Evolutionary conservation across 352 stramenopile genomes (phyloP).

Genomic region (Phytopythium oedochilum): DNA sequence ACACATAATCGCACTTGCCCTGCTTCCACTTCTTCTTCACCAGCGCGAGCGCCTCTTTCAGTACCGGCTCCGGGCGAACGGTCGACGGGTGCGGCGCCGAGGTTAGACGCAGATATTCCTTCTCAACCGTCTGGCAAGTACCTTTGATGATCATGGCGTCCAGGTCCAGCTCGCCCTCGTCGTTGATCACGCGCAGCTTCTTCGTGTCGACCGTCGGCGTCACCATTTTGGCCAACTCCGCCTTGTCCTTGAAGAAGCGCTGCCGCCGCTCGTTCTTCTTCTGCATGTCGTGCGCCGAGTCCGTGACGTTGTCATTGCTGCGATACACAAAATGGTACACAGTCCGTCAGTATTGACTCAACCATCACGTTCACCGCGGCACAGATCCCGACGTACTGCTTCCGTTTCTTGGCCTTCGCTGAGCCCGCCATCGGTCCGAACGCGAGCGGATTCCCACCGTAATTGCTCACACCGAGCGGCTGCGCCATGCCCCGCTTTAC

Average conservation of each 20-base stretch:
- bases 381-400: slow-evolving; percentile 33
- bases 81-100: slow-evolving; percentile 92
- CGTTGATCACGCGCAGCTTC: slow-evolving; percentile 69
- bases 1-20: slow-evolving; percentile 88
- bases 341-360: neutral
- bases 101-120: slow-evolving; percentile 98
- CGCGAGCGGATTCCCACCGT: slow-evolving; percentile 5
- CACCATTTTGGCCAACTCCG: slow-evolving; percentile 54
- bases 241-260: slow-evolving; percentile 72
- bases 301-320: slow-evolving; percentile 15
- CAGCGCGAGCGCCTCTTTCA: slow-evolving; percentile 86
- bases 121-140: slow-evolving; percentile 94
- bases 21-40: slow-evolving; percentile 88
- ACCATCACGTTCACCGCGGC: neutral
- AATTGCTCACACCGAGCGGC: slow-evolving; percentile 1
- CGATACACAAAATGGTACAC: neutral
- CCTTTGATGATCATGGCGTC: slow-evolving; percentile 92
- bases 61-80: slow-evolving; percentile 91
- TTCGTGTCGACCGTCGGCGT: slow-evolving; percentile 64
- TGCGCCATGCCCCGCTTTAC: slow-evolving; percentile 1
- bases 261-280: slow-evolving; percentile 75
- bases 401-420: slow-evolving; percentile 53
- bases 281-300: slow-evolving; percentile 39
- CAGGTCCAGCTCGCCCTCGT: slow-evolving; percentile 76
- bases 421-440: slow-evolving; percentile 10